Conservation (phyloP, 225 moss, liverwort and hornwort genomes). For the Ulota crispa region DNA sequence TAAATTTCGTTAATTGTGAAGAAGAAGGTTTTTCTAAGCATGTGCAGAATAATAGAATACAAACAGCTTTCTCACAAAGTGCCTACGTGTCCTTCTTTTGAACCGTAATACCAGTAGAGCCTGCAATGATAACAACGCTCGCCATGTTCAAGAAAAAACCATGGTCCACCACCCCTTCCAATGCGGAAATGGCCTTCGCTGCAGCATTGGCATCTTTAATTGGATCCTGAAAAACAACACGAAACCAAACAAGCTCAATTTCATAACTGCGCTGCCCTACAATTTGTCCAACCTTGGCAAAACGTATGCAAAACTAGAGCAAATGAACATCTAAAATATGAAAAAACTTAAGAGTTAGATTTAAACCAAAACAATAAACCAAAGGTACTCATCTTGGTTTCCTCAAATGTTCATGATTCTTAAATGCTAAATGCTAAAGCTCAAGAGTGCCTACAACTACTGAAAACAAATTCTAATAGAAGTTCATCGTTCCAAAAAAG, state of each 20-base stretch:
- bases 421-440: background rate
- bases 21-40: background rate
- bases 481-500: background rate
- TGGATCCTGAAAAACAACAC: conserved; percentile 55
- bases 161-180: conserved; percentile 97
- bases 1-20: conserved; percentile 18
- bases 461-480: background rate
- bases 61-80: conserved; percentile 22
- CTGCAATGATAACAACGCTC: conserved; percentile 88
- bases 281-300: background rate
- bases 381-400: background rate
- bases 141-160: conserved; percentile 97
- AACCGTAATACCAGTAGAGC: conserved; percentile 75
- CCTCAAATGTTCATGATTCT: background rate
- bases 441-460: background rate
- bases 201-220: conserved; percentile 94
- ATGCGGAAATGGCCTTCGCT: conserved; percentile 76
- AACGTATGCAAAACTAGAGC: too few relatives aligned
- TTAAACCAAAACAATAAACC: background rate
- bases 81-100: conserved; percentile 65
- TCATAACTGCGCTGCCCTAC: too few relatives aligned
- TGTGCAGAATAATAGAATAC: conserved; percentile 24
- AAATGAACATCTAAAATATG: too few relatives aligned
- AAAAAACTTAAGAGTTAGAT: background rate
- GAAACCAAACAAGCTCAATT: background rate